Conservation (phyloP, 2,329 filamentous ascomycete species). For the Clarireedia homoeocarpa region DNA sequence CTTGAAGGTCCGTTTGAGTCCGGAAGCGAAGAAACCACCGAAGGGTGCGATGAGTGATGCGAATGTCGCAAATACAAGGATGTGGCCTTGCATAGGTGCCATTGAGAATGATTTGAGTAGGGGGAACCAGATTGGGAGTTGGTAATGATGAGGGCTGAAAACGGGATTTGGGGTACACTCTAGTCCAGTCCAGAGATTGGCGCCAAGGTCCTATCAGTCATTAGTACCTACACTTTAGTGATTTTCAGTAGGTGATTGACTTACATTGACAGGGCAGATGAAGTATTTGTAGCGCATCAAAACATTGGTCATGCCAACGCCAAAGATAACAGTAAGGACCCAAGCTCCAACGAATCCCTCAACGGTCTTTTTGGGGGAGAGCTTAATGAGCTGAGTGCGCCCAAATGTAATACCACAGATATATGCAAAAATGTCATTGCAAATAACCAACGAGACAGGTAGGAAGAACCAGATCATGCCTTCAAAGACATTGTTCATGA, state of each 20-base stretch:
- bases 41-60: constrained; percentile 96
- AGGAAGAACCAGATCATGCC: constrained; percentile 99
- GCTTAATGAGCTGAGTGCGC: constrained; percentile 90
- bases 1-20: constrained; percentile 97
- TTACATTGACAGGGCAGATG: constrained; percentile 87
- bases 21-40: constrained; percentile 95
- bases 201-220: constrained; percentile 61
- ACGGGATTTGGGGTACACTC: constrained; percentile 87
- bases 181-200: constrained; percentile 86
- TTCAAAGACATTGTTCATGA: constrained; percentile 99
- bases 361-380: constrained; percentile 98
- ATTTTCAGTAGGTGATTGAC: constrained; percentile 19
- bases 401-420: constrained; percentile 96
- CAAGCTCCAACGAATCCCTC: constrained; percentile 96
- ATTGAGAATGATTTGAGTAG: constrained; percentile 65
- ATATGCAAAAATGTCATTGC: constrained; percentile 98
- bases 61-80: constrained; percentile 83
- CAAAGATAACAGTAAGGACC: constrained; percentile 88
- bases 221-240: constrained; percentile 11
- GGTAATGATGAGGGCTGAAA: constrained; percentile 72
- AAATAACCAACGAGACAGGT: constrained; percentile 89
- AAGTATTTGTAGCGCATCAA: constrained; percentile 93
- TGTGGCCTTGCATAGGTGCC: constrained; percentile 88
- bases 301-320: constrained; percentile 71
- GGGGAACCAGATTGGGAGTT: constrained; percentile 65